Base-by-base conservation (phyloP, 2,329 filamentous ascomycete genomes). In the Dactylellina haptotyla region DNA sequence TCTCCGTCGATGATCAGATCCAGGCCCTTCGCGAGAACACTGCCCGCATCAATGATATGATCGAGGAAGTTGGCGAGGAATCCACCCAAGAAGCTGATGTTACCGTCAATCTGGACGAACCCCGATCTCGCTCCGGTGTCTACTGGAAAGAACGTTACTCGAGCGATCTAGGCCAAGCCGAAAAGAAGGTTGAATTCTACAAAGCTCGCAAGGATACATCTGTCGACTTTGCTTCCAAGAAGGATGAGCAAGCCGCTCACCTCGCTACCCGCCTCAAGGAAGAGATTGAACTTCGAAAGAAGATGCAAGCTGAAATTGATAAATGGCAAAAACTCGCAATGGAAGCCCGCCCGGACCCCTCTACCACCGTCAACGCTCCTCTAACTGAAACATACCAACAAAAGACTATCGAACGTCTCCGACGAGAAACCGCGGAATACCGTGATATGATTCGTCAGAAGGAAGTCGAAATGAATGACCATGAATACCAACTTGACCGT, bases 81-180 rank as follows among this genome's bases (percentile, higher is more conserved):
- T 28, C 43, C n/a, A 39, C 45, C 1, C 46, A 51, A 46, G 76
- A 76, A 5, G 53, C 34, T 9, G 75, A 77, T 54, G 45, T 76
- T 5, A 78, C 75, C 10, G 62, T 65, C 34, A 76, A 78, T 51
- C 71, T 78, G 16, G 76, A 76, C 43, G 73, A 64, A 6, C 77
- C 77, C 23, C 72, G 75, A 16, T 78, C 77, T 25, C 59, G 67
- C 18, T 78, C 77, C 20, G 77, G 77, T 1, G 66, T 77, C 48
- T 78, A 77, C 57, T 78, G 77, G 77, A 78, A 78, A 48, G 77
- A 78, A 32, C 76, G 77, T 39, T 76, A 76, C 41, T 75, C 77
- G 20, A 77, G 74, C n/a, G 41, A 78, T 39, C 74, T 78, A 45
- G 75, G 61, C 28, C 59, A 75, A 45, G 77, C 77, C 14, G 56